Percentiles rank a stretch among this genome's conserved stretches.
phyloP scores from a whole-genome alignment of 2,329 filamentous ascomycete genomes.

The Trichophyton benhamiae region DNA sequence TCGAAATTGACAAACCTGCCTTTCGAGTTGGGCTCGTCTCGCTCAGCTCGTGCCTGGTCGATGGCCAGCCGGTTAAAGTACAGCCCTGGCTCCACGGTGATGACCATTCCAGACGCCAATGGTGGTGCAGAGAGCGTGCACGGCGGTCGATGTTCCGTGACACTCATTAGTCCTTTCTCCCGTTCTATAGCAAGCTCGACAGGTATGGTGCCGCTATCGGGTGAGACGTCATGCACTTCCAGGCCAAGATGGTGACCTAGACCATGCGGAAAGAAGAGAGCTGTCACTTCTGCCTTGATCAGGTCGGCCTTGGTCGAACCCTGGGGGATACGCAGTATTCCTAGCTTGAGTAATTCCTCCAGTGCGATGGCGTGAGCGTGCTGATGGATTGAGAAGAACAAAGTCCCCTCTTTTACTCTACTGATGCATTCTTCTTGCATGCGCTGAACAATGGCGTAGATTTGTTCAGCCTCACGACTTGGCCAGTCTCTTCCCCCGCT shows the following conservation, averaged over 20 bases:
- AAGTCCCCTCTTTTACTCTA: slow-evolving; percentile 58
- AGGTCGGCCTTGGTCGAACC: slow-evolving; percentile 42
- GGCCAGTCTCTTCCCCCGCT: slow-evolving; percentile 36
- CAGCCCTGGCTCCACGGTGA: slow-evolving; percentile 45
- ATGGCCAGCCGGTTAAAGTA: slow-evolving; percentile 32
- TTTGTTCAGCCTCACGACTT: slow-evolving; percentile 54
- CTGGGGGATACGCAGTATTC: slow-evolving; percentile 51
- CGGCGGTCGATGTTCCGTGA: slow-evolving; percentile 15
- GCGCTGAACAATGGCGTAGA: slow-evolving; percentile 70
- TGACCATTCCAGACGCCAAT: slow-evolving; percentile 43
- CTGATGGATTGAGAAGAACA: slow-evolving; percentile 72
- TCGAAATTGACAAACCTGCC: slow-evolving; percentile 31
- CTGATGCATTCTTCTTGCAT: slow-evolving; percentile 76
- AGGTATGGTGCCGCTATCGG: slow-evolving; percentile 22
- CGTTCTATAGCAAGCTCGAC: slow-evolving; percentile 35
- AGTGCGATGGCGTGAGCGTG: slow-evolving; percentile 73
- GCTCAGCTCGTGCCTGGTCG: slow-evolving; percentile 18
- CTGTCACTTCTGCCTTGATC: slow-evolving; percentile 26
- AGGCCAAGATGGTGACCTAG: slow-evolving; percentile 48
- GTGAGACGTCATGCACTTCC: slow-evolving; percentile 35
- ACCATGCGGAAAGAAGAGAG: slow-evolving; percentile 33
- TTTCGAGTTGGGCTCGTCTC: slow-evolving; percentile 17
- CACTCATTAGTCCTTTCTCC: slow-evolving; percentile 39
- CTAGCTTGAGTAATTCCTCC: slow-evolving; percentile 60
- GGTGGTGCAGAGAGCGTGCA: slow-evolving; percentile 24